phyloP scores from a whole-genome alignment of 2,329 filamentous ascomycete species.

The Botrytis pseudocinerea region DNA sequence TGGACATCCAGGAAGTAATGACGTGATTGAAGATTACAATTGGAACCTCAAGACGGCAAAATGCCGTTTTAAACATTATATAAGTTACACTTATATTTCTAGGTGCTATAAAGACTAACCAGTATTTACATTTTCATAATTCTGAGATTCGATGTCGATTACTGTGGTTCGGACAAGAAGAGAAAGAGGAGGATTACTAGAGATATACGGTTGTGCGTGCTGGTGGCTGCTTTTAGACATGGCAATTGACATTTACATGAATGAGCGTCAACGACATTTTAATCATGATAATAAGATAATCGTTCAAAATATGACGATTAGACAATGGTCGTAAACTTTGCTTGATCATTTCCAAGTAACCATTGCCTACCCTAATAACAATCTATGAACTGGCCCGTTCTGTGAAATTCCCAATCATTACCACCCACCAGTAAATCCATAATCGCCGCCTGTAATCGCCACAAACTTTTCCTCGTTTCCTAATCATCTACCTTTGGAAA shows the following conservation, averaged over 20 bases:
- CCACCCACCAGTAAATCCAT: neutral
- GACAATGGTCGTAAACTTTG: neutral
- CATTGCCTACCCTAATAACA: neutral
- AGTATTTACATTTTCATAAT: neutral
- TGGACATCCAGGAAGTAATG: neutral
- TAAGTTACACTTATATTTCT: neutral
- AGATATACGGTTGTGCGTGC: neutral
- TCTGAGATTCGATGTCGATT: neutral
- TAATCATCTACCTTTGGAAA: neutral
- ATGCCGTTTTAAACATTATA: neutral
- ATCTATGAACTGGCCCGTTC: neutral
- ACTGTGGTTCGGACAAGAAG: neutral
- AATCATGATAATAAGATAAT: neutral
- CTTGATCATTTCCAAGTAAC: neutral
- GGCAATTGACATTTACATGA: neutral
- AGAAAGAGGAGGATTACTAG: neutral
- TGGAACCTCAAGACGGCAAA: neutral
- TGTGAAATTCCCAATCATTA: neutral
- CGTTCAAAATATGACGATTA: neutral
- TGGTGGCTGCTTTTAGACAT: neutral
- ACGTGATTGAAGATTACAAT: slow-evolving; percentile 3
- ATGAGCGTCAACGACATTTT: neutral
- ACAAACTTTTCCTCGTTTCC: neutral
- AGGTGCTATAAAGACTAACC: neutral
- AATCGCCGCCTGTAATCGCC: neutral